Evolutionary conservation across 306 rosid genomes (phyloP), one percentile per base, ranked within the genome.

Genomic region (Albizia julibrissin): DNA sequence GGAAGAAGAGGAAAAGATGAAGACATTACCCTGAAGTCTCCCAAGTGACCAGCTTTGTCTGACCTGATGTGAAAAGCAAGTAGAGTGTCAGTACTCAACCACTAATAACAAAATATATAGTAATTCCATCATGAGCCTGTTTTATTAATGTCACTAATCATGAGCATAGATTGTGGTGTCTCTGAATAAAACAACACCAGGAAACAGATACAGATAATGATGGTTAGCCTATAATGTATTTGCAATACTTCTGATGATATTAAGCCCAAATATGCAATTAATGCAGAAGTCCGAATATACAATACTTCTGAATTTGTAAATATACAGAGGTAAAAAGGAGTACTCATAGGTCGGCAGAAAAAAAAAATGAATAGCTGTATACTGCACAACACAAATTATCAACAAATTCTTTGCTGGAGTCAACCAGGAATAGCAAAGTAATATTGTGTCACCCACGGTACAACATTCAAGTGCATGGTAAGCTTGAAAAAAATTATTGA

Each of bases 1-100:
- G 88, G 80, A 64, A 87, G 82, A 85, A 43, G 74, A 27, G 84
- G 91, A 84, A 74, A 90, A 64, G 93, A 87, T 52, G 89, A 80
- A 64, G 91, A 84, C 87, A 79, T 80, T 69, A 79, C 82, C 81
- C 80, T 66, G 34, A 85, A 82, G 64, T 70, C 69, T 40, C 80
- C 80, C 74, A 77, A 72, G 56, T 59, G 49, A 70, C 66, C 72
- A 74, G 80, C 79, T 87, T 79, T 40, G 74, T 27, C 34, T 12
- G 58, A 67, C 78, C 76, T 83, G 79, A 67, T 70, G 62, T 44
- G 68, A 80, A 64, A 71, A 65, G 65, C 62, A 56, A 10, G 76
- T 19, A 21, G 50, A 27, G 66, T 14, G 77, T 81, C 77, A 58
- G 46, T 50, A 56, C 77, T 80, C n/a, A 80, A 72, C 29, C 44